Evolutionary conservation across 805 yeast genomes (phyloP).

Genomic region (Wickerhamomyces canadensis): DNA sequence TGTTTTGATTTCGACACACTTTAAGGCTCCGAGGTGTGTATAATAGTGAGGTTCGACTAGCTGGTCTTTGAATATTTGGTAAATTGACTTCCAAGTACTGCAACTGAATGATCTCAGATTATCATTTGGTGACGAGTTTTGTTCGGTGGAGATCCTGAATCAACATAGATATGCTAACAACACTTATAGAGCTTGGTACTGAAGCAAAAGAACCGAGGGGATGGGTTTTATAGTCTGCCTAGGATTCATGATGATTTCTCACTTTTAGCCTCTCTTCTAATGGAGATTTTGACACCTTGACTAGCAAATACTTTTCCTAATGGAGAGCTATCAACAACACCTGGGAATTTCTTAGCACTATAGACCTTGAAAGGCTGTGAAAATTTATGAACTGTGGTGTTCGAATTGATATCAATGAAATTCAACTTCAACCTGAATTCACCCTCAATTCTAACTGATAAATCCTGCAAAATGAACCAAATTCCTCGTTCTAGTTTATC

Average conservation of each 20-base stretch:
- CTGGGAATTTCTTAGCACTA: constrained; percentile 40
- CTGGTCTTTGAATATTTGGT: no score
- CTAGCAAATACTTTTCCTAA: constrained; percentile 35
- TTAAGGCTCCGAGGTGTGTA: no score
- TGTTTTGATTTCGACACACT: no score
- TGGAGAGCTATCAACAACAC: constrained; percentile 36
- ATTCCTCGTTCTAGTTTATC: constrained; percentile 30
- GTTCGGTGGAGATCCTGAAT: no score
- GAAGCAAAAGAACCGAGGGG: neutral
- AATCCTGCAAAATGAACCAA: constrained; percentile 38
- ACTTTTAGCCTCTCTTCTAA: constrained; percentile 28
- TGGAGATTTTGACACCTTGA: constrained; percentile 38
- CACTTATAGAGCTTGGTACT: no score
- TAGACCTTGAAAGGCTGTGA: constrained; percentile 32
- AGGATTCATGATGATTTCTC: no score
- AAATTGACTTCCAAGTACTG: no score
- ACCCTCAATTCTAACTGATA: constrained; percentile 38
- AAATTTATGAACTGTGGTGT: constrained; percentile 16
- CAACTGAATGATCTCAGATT: no score
- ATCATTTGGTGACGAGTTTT: no score
- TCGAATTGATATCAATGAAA: constrained; percentile 27
- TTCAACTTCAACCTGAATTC: constrained; percentile 33
- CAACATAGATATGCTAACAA: no score
- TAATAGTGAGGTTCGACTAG: no score
- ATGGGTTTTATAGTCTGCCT: no score